Conservation (phyloP, 768 basidiomycete genomes). For the Kwoniella heveanensis region DNA sequence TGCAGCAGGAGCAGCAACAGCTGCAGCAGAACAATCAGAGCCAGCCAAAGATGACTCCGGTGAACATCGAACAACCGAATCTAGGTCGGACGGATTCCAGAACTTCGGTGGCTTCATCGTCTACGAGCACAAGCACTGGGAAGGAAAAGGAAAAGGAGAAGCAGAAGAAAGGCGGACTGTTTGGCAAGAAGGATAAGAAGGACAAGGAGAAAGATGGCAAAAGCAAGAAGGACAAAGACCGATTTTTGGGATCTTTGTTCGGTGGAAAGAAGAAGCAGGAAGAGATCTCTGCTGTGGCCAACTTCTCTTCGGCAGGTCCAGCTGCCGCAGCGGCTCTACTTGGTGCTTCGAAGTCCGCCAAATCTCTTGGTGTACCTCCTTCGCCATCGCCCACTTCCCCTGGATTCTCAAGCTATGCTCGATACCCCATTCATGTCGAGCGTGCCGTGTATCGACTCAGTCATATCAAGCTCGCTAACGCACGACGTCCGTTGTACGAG, state of each 20-base stretch:
- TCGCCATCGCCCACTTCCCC: conserved; percentile 52
- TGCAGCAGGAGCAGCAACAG: conserved; percentile 31
- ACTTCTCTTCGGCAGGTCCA: conserved; percentile 62
- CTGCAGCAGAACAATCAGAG: conserved; percentile 6
- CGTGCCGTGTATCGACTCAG: conserved; percentile 94
- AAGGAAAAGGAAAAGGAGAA: conserved; percentile 51
- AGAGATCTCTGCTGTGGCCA: conserved; percentile 38
- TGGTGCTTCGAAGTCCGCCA: conserved; percentile 78
- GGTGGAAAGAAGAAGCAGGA: conserved; percentile 79
- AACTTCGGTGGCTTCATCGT: conserved; percentile 20
- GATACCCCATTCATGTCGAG: conserved; percentile 98
- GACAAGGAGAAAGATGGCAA: conserved; percentile 47
- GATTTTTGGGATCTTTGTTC: conserved; percentile 92
- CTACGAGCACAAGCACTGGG: conserved; percentile 17
- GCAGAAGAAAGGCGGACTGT: conserved; percentile 51
- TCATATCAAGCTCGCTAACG: conserved; percentile 98
- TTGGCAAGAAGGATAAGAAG: conserved; percentile 44
- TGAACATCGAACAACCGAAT: conserved; percentile 26
- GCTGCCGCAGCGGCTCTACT: conserved; percentile 85
- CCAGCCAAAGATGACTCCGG: conserved; percentile 21
- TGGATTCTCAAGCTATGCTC: conserved; percentile 62
- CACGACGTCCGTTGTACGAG: conserved; percentile 91
- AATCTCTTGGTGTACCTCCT: conserved; percentile 58
- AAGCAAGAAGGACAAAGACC: conserved; percentile 61
- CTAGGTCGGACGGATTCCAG: conserved; percentile 36